Evolutionary conservation across 371 early-diverging fungal genomes (phyloP), one percentile per base, ranked within the genome.

Genomic region (Mortierella sp.): DNA sequence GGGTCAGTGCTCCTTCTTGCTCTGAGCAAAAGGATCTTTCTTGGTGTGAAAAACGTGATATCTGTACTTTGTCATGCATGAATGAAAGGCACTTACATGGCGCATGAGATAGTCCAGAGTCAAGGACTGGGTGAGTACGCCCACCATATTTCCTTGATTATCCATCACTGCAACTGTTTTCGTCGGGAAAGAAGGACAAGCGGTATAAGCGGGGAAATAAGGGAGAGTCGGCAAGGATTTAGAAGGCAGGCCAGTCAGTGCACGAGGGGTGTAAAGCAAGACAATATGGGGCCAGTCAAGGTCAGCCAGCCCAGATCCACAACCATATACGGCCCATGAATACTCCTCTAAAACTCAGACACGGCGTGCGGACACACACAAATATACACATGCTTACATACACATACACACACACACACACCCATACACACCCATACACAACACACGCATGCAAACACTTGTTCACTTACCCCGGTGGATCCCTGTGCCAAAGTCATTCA

Each of bases 121-220:
- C 3, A 91, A 89, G 0, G 95, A 94, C 86, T 97, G 96, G 48
- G 97, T 94, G 43, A 97, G 76, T n/a, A 97, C 95, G 6, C 97
- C 96, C 81, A 84, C 78, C 84, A 75, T 69, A 16, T 79, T 61
- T 59, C 82, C 82, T 67, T 82, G 64, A 28, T 78, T 54, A 67
- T 84, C 85, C 80, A 88, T 77, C 71, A 88, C 85, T 2, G 85
- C 85, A 71, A 88, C 88, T 88, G 78, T 43, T 54, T 46, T 46
- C 13, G 48, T 46, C 48, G 13, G 13, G 48, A 64, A 43, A 0
- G n/a, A 31, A n/a, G 48, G 26, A 57, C 6, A 31, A 31, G 26
- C 4, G 11, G 28, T 4, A 19, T 6, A 11, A 9, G 48, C 10
- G 50, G n/a, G 43, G 44, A 55, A 70, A 8, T 13, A 44, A 28